A percentile compares a stretch with the other conserved stretches of the same genome.
Evolutionary conservation across 495 filamentous ascomycete genomes (phyloP).

Genomic region (Daldinia decipiens): DNA sequence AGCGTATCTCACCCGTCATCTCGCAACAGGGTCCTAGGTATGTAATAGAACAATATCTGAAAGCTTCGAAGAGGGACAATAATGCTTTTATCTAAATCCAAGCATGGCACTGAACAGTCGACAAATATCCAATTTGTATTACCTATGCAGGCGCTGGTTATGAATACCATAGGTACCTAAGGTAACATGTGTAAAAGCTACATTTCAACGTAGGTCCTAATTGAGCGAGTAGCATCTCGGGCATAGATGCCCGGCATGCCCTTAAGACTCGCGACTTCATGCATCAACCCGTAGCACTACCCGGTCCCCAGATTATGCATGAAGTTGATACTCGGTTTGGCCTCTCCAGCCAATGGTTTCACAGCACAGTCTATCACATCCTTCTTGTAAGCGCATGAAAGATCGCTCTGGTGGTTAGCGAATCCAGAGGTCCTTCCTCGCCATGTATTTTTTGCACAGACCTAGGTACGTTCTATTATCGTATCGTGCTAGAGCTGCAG

Average conservation of each 20-base stretch:
- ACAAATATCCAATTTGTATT: too few species aligned
- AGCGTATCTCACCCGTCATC: slow-evolving; percentile 10
- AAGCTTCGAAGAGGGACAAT: too few species aligned
- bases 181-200: too few species aligned
- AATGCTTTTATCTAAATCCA: too few species aligned
- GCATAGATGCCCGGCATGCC: neutral
- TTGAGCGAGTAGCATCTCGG: too few species aligned
- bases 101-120: too few species aligned
- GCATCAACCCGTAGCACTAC: slow-evolving; percentile 15
- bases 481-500: slow-evolving; percentile 8
- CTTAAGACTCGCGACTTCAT: slow-evolving; percentile 21
- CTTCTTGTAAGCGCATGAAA: slow-evolving; percentile 32
- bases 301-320: slow-evolving; percentile 20
- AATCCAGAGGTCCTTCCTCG: slow-evolving; percentile 3
- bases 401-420: slow-evolving; percentile 18
- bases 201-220: too few species aligned
- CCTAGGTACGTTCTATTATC: neutral
- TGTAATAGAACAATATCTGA: neutral
- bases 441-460: slow-evolving; percentile 21
- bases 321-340: slow-evolving; percentile 1
- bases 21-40: slow-evolving; percentile 2
- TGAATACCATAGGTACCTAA: too few species aligned
- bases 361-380: slow-evolving; percentile 1
- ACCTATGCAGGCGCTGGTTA: too few species aligned
- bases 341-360: slow-evolving; percentile 18